Conservation (phyloP, 179 eudicot genomes). For the Carnegiea gigantea region DNA sequence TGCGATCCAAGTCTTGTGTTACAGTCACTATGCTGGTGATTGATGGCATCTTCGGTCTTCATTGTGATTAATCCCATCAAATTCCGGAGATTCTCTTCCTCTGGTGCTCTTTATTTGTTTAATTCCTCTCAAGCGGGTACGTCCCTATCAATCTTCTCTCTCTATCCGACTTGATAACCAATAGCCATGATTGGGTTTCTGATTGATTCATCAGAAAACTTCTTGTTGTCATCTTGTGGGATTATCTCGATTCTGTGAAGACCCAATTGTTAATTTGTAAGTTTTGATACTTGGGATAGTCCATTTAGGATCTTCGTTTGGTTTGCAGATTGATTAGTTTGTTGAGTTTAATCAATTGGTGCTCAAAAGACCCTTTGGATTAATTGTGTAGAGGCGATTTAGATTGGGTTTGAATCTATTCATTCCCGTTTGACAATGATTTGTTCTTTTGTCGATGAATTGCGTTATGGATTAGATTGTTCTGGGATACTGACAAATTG, state of each 20-base stretch:
- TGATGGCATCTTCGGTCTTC: background rate
- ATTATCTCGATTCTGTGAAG: conserved; percentile 14
- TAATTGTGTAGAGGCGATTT: background rate
- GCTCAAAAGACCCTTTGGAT: conserved; percentile 1
- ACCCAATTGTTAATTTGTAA: conserved; percentile 17
- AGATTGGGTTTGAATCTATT: background rate
- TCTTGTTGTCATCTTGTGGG: background rate
- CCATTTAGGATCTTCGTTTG: conserved; percentile 25
- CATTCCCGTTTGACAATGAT: background rate
- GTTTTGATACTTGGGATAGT: conserved; percentile 8
- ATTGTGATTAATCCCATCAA: background rate
- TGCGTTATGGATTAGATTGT: conserved; percentile 3
- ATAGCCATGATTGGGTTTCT: background rate
- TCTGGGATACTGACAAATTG: background rate
- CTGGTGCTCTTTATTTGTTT: background rate
- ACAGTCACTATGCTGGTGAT: background rate
- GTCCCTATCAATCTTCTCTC: conserved; percentile 16
- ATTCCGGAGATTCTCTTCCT: conserved; percentile 6
- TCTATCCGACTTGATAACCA: background rate
- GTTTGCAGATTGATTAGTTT: conserved; percentile 10
- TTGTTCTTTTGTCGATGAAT: conserved; percentile 8
- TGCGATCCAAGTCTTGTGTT: conserved; percentile 21
- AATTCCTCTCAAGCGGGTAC: conserved; percentile 27
- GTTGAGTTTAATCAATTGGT: background rate
- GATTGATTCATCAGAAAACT: background rate